These are phyloP conservation scores for Ceratobasidium sp. DNA, from an alignment of 1,284 basidiomycete species.

Conservation along the genomic window DNA sequence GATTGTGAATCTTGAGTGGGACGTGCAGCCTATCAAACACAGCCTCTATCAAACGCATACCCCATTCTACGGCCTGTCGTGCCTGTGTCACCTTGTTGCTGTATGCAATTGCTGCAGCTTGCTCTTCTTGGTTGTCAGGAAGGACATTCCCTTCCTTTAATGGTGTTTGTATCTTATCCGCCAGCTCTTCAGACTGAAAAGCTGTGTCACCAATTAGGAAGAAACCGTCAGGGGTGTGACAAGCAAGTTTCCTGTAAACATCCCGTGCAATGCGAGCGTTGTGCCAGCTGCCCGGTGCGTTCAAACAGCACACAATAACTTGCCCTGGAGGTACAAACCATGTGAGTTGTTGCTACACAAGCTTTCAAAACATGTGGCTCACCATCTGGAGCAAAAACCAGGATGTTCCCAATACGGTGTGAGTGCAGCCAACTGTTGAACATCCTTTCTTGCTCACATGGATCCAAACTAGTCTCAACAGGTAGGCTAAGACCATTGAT, in stretches of 20 bases:
- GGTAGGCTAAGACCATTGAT: conserved; percentile 57
- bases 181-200: conserved; percentile 61
- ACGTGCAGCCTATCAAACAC: conserved; percentile 62
- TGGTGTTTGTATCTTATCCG: conserved; percentile 60
- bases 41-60: conserved; percentile 62
- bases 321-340: conserved; percentile 53
- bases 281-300: conserved; percentile 67
- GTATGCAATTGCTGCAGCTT: conserved; percentile 52
- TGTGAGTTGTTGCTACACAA: not conserved
- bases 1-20: conserved; percentile 58
- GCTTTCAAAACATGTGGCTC: conserved; percentile 40
- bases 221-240: conserved; percentile 59
- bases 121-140: conserved; percentile 52
- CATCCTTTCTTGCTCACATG: conserved; percentile 64
- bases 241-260: conserved; percentile 60
- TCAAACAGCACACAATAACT: conserved; percentile 59
- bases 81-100: conserved; percentile 60
- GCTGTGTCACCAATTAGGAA: conserved; percentile 64
- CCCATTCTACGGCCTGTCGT: conserved; percentile 65
- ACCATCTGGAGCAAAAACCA: conserved; percentile 59
- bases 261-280: conserved; percentile 61
- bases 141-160: conserved; percentile 60
- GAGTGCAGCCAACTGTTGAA: conserved; percentile 66
- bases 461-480: conserved; percentile 55
- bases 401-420: conserved; percentile 59